Base-by-base conservation (phyloP, 805 yeast species). In the Yarrowia sp. region DNA sequence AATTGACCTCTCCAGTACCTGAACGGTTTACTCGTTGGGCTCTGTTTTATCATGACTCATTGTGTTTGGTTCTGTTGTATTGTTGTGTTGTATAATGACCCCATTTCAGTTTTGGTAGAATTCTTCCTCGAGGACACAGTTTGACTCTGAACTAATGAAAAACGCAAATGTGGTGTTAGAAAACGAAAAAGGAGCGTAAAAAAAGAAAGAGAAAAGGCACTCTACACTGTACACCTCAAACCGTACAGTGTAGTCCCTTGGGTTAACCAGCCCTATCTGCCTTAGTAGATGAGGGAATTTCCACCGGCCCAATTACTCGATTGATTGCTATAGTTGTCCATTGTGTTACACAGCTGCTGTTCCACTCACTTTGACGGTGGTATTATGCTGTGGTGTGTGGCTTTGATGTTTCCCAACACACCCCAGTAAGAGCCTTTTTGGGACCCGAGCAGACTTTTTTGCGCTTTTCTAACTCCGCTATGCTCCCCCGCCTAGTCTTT, bases 321-420 rank as follows among this genome's bases (percentile, higher is more conserved):
- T 30, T n/a, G n/a, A n/a, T n/a, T n/a, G n/a, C n/a, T n/a, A n/a
- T n/a, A n/a, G n/a, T n/a, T n/a, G n/a, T n/a, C n/a, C n/a, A n/a
- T n/a, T n/a, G n/a, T n/a, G n/a, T n/a, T n/a, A n/a, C n/a, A n/a
- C n/a, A n/a, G n/a, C n/a, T n/a, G n/a, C n/a, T n/a, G n/a, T n/a
- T n/a, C n/a, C n/a, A n/a, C n/a, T n/a, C n/a, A n/a, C n/a, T n/a
- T n/a, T n/a, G n/a, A 26, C 30, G 4, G 8, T 26, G 30, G 21
- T 36, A 7, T 36, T 16, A n/a, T 36, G 40, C 38, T 36, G 43
- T 19, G 1, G 43, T 36, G 43, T 41, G 46, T 41, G 46, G 46
- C 46, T 41, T 41, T 38, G 14, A 7, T 38, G 46, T 41, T 8
- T 48, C 58, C 58, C 58, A 51, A 51, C 41, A 49, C 40, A 40